These are phyloP conservation scores for Calocera viscosa DNA, from an alignment of 768 basidiomycete genomes.

Conservation along the genomic window DNA sequence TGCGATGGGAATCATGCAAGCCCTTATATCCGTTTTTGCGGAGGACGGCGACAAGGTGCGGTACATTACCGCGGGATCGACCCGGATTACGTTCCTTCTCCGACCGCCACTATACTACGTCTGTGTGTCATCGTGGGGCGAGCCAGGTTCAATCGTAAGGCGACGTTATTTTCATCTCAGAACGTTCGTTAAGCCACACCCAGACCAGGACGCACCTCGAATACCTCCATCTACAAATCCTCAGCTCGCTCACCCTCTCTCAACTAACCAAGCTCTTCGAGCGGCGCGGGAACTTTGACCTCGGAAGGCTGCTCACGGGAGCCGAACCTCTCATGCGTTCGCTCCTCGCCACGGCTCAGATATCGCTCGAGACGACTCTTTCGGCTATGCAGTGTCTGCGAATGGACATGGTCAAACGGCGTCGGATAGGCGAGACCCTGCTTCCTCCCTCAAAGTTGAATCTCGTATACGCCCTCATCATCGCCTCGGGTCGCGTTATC, in stretches of 20 bases:
- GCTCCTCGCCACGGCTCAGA: constrained; percentile 36
- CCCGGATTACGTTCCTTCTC: constrained; percentile 74
- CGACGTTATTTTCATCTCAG: constrained; percentile 13
- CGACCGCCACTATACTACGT: constrained; percentile 85
- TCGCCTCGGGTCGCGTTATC: constrained; percentile 63
- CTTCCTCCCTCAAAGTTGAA: constrained; percentile 71
- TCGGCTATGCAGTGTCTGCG: constrained; percentile 33
- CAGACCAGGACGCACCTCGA: constrained; percentile 91
- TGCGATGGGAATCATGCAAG: constrained; percentile 85
- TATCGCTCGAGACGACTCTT: background rate
- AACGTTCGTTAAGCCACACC: background rate
- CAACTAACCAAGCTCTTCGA: constrained; percentile 82
- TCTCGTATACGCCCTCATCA: constrained; percentile 79
- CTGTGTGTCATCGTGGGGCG: constrained; percentile 83
- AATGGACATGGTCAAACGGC: constrained; percentile 55
- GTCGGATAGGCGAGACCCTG: constrained; percentile 65
- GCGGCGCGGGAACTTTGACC: constrained; percentile 80
- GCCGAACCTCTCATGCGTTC: constrained; percentile 30
- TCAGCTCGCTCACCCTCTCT: constrained; percentile 75
- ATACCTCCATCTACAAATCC: constrained; percentile 84
- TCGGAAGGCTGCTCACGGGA: constrained; percentile 35
- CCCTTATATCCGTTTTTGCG: constrained; percentile 87
- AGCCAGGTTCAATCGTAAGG: constrained; percentile 89
- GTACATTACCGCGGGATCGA: constrained; percentile 64
- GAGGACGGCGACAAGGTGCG: constrained; percentile 69